Evolutionary conservation across 768 basidiomycete species (phyloP).

Genomic region (Suillus discolor): DNA sequence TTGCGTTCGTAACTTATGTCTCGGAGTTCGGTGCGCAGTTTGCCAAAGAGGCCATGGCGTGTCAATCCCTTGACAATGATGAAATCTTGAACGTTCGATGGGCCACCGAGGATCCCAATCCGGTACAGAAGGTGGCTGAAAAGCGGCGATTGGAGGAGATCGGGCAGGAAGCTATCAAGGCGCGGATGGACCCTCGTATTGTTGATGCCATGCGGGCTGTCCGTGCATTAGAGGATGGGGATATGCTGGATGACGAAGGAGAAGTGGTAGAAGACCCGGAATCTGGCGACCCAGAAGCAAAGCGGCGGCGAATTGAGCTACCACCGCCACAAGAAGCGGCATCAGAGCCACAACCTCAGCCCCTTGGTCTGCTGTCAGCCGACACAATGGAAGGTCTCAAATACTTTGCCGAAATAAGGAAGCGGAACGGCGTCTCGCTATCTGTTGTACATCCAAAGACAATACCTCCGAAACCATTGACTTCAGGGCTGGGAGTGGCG

Average conservation of each 20-base stretch:
- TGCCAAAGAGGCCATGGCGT: slow-evolving; percentile 98
- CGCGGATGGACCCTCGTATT: slow-evolving; percentile 83
- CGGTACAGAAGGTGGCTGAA: slow-evolving; percentile 83
- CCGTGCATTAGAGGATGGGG: slow-evolving; percentile 86
- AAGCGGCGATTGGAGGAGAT: slow-evolving; percentile 80
- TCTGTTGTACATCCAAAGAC: slow-evolving; percentile 17
- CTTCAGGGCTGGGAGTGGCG: slow-evolving; percentile 60
- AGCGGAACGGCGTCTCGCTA: slow-evolving; percentile 51
- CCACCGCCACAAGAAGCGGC: slow-evolving; percentile 31
- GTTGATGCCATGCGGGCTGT: slow-evolving; percentile 88
- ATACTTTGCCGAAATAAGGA: slow-evolving; percentile 87
- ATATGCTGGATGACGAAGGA: slow-evolving; percentile 37
- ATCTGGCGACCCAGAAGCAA: slow-evolving; percentile 39
- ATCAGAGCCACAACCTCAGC: slow-evolving; percentile 36
- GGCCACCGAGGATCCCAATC: slow-evolving; percentile 99
- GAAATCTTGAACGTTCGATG: slow-evolving; percentile 98
- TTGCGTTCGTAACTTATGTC: slow-evolving; percentile 96
- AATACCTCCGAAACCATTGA: slow-evolving; percentile 31
- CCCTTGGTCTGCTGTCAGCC: slow-evolving; percentile 68
- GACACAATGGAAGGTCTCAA: slow-evolving; percentile 90
- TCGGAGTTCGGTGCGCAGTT: slow-evolving; percentile 88
- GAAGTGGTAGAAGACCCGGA: slow-evolving; percentile 31
- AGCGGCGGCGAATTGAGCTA: slow-evolving; percentile 37
- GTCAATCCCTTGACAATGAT: slow-evolving; percentile 95
- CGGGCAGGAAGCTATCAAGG: slow-evolving; percentile 85